These are phyloP conservation scores for Tricladium varicosporioides DNA, from an alignment of 2,329 filamentous ascomycete species.

Conservation along the genomic window DNA sequence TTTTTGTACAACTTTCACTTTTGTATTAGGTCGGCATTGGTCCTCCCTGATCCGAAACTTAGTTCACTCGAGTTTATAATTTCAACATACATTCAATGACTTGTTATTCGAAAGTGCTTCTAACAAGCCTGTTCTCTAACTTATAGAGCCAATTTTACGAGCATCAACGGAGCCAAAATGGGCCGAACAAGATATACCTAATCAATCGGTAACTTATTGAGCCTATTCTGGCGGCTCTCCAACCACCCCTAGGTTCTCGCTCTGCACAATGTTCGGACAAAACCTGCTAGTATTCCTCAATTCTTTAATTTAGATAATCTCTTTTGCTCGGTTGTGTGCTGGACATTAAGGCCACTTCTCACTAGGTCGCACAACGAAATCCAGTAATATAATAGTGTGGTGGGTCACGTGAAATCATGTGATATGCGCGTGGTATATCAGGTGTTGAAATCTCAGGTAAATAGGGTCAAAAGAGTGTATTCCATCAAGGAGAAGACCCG, in stretches of 20 bases:
- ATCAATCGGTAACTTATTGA: not conserved
- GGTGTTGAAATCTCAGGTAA: too few species aligned
- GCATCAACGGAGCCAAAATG: not conserved
- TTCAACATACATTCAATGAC: not conserved
- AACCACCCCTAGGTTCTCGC: not conserved
- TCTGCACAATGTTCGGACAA: not conserved
- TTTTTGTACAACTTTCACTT: slow-evolving; percentile 3
- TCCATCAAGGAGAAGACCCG: too few species aligned
- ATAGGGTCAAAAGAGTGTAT: too few species aligned
- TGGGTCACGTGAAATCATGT: too few species aligned
- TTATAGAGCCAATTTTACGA: not conserved
- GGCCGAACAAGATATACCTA: not conserved
- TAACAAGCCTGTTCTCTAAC: not conserved
- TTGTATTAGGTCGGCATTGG: not conserved
- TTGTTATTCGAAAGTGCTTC: not conserved
- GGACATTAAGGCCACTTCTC: not conserved
- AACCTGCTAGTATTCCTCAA: not conserved
- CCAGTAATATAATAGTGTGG: not conserved
- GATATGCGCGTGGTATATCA: too few species aligned
- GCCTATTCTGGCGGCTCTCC: not conserved
- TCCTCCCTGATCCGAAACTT: not conserved
- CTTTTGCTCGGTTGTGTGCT: not conserved
- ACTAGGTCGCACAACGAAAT: not conserved
- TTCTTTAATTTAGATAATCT: not conserved
- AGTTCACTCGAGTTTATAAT: not conserved